Base-by-base conservation (phyloP, 2,329 filamentous ascomycete genomes). In the Neobulgaria alba region DNA sequence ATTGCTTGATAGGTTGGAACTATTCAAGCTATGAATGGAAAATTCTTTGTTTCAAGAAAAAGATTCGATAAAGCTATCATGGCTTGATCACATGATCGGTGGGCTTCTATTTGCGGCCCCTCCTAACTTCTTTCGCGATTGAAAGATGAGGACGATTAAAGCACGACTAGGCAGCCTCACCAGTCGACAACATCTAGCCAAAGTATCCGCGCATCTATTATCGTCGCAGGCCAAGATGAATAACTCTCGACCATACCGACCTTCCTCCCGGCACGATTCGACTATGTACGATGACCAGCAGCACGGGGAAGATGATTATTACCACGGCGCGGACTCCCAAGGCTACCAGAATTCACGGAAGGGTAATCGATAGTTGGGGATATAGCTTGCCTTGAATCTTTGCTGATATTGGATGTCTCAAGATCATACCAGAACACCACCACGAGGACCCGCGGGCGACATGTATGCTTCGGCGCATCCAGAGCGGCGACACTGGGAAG, bases 281-380 rank as follows among this genome's bases (percentile, higher is more conserved):
- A 56, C 52, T 46, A 72, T 73, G 69, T 62, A 64, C 57, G 66
- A 71, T 54, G 62, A 68, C 39, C 57, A 66, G 33, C 43, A 53
- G 21, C 49, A 53, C 42, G 36, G 41, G 23, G 49, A 45, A 29
- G 51, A 54, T 20, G 42, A 54, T 33, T 37, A 48, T 34, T 42
- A 48, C 35, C 44, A 44, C 40, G 40, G 42, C 38, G 50, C 46
- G 36, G 39, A 47, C 23, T 45, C 48, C 35, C 49, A 58, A 45
- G 51, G 52, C 38, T 55, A 57, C 45, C 46, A 57, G 19, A 52
- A 51, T 41, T 49, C 50, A 46, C 46, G 57, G 58, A 54, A 60
- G 52, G 58, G 58, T 61, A 61, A 61, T 56, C 55, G 57, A 57
- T 49, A 51, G 56, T 50, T 54, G 43, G 47, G 53, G 29, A 41